phyloP scores from a whole-genome alignment of 306 rosid species.

The Rosa persica region DNA sequence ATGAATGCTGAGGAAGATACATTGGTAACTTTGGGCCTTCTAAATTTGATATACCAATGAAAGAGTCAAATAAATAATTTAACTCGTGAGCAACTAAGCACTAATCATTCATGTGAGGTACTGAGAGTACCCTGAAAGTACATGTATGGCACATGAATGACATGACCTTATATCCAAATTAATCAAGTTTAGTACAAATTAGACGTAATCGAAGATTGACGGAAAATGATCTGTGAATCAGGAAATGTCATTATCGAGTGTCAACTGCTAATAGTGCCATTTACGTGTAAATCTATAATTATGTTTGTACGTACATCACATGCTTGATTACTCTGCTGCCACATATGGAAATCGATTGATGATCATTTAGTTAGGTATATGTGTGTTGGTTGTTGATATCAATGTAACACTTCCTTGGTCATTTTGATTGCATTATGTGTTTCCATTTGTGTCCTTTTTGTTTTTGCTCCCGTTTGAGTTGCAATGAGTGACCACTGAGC shows the following conservation, averaged over 20 bases:
- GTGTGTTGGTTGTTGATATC: conserved; percentile 57
- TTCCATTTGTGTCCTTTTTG: conserved; percentile 14
- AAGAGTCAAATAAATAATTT: neutral
- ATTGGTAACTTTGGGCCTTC: neutral
- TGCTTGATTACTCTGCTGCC: neutral
- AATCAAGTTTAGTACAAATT: conserved; percentile 37
- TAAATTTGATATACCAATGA: no score
- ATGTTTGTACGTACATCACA: neutral
- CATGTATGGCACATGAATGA: neutral
- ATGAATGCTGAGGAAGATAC: no score
- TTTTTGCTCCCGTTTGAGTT: conserved; percentile 65
- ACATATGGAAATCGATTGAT: conserved; percentile 25
- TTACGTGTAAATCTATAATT: neutral
- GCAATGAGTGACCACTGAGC: conserved; percentile 60
- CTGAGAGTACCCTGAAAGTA: neutral
- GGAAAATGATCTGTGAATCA: conserved; percentile 18
- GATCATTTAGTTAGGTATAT: conserved; percentile 41
- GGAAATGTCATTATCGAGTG: conserved; percentile 33
- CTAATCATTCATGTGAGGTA: neutral
- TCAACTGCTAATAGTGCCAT: conserved; percentile 30
- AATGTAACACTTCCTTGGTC: conserved; percentile 43
- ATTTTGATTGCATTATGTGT: conserved; percentile 25
- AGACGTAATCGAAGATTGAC: conserved; percentile 34
- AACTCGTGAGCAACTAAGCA: neutral
- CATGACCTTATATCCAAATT: neutral